These are phyloP conservation scores for Penicillium manginii DNA, from an alignment of 495 filamentous ascomycete species.

Conservation along the genomic window DNA sequence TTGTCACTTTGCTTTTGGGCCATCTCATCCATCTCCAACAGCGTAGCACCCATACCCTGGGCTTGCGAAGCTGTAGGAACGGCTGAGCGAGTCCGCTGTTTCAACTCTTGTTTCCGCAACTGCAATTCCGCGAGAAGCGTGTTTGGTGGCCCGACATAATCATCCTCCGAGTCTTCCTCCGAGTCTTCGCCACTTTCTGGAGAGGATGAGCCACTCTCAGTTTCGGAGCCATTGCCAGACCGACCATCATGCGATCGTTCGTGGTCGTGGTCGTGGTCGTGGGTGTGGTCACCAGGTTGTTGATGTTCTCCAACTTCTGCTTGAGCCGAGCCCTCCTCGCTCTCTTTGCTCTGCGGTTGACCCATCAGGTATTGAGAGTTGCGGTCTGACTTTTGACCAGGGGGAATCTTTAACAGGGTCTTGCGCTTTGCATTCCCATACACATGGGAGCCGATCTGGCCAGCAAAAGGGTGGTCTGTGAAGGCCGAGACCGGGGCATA, in stretches of 20 bases:
- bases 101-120: slow-evolving; percentile 82
- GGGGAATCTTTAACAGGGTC: slow-evolving; percentile 23
- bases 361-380: slow-evolving; percentile 28
- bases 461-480: slow-evolving; percentile 87
- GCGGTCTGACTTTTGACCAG: slow-evolving; percentile 26
- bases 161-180: slow-evolving; percentile 46
- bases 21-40: slow-evolving; percentile 89
- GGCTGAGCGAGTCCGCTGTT: slow-evolving; percentile 71
- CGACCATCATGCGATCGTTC: slow-evolving; percentile 18
- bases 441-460: slow-evolving; percentile 67
- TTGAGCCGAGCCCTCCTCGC: slow-evolving; percentile 10
- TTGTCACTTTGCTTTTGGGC: slow-evolving; percentile 81
- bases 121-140: slow-evolving; percentile 93
- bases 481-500: slow-evolving; percentile 92
- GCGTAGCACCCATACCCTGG: slow-evolving; percentile 72
- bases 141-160: slow-evolving; percentile 74
- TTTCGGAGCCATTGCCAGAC: slow-evolving; percentile 22
- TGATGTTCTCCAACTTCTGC: slow-evolving; percentile 10
- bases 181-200: slow-evolving; percentile 35
- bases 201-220: slow-evolving; percentile 28
- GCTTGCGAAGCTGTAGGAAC: slow-evolving; percentile 66
- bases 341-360: slow-evolving; percentile 19
- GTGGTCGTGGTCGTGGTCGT: slow-evolving; percentile 6
- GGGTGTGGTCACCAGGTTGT: slow-evolving; percentile 21
- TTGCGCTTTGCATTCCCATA: slow-evolving; percentile 54